Percentiles rank a stretch among this genome's conserved stretches.
These are phyloP conservation scores for Penicillium antarcticum DNA, from an alignment of 495 filamentous ascomycete species.

Conservation along the genomic window DNA sequence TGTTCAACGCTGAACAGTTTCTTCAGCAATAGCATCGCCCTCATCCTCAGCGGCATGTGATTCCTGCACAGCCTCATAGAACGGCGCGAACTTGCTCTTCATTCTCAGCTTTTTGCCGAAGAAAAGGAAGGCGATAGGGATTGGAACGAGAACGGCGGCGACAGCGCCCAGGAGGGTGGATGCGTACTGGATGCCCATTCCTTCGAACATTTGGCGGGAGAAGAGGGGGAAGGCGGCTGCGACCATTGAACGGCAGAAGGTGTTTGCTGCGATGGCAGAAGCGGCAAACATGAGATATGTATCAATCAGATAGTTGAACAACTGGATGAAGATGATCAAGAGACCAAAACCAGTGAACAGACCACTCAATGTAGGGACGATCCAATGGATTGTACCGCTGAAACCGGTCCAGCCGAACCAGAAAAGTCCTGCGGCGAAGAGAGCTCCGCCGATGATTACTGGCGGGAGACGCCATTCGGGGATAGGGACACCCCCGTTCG, in stretches of 20 bases:
- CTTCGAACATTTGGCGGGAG: conserved; percentile 72
- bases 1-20: conserved; percentile 2
- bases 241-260: conserved; percentile 73
- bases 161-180: conserved; percentile 74
- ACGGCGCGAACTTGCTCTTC: conserved; percentile 45
- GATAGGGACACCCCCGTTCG: conserved; percentile 69
- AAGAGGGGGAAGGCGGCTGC: conserved; percentile 82
- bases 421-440: conserved; percentile 76
- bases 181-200: conserved; percentile 75
- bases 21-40: conserved; percentile 8
- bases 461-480: conserved; percentile 86
- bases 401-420: conserved; percentile 86
- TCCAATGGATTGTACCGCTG: conserved; percentile 69
- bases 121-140: conserved; percentile 51
- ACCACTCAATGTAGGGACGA: conserved; percentile 76
- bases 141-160: conserved; percentile 64
- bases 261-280: conserved; percentile 86
- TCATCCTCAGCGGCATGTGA: conserved; percentile 10
- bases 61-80: conserved; percentile 45
- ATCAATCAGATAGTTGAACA: conserved; percentile 84
- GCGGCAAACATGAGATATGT: conserved; percentile 89
- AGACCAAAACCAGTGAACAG: conserved; percentile 60
- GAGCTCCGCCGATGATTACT: conserved; percentile 69
- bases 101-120: conserved; percentile 33
- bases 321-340: conserved; percentile 78